phyloP scores from a whole-genome alignment of 192 early-diverging fungal species.

The Backusella luteola region DNA sequence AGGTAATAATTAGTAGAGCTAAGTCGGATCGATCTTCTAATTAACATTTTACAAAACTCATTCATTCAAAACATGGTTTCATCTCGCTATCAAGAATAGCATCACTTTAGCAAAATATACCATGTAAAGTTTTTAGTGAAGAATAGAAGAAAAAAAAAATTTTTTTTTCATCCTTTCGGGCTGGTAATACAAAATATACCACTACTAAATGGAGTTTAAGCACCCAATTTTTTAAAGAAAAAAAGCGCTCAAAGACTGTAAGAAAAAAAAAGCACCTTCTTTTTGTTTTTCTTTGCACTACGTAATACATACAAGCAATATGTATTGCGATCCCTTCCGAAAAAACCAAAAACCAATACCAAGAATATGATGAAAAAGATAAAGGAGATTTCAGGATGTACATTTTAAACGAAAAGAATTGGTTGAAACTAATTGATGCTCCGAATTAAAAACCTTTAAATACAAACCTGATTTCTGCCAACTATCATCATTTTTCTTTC shows the following conservation, averaged over 20 bases:
- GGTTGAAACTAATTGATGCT: neutral
- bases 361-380: constrained; percentile 29
- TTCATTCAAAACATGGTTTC: neutral
- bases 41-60: neutral
- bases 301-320: neutral
- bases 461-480: neutral
- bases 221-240: neutral
- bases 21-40: neutral
- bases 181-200: constrained; percentile 2
- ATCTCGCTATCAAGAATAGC: neutral
- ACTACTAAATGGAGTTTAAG: neutral
- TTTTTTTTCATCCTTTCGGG: neutral
- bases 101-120: neutral
- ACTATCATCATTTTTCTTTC: neutral
- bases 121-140: neutral
- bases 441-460: neutral
- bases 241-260: neutral
- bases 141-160: neutral
- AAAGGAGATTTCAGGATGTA: constrained; percentile 35
- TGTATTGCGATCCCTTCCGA: neutral
- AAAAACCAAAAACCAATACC: neutral
- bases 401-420: constrained; percentile 2
- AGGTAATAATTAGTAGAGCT: neutral
- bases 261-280: neutral
- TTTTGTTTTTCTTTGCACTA: neutral